phyloP scores from a whole-genome alignment of 2,329 filamentous ascomycete species.

The Diaporthe vexans region DNA sequence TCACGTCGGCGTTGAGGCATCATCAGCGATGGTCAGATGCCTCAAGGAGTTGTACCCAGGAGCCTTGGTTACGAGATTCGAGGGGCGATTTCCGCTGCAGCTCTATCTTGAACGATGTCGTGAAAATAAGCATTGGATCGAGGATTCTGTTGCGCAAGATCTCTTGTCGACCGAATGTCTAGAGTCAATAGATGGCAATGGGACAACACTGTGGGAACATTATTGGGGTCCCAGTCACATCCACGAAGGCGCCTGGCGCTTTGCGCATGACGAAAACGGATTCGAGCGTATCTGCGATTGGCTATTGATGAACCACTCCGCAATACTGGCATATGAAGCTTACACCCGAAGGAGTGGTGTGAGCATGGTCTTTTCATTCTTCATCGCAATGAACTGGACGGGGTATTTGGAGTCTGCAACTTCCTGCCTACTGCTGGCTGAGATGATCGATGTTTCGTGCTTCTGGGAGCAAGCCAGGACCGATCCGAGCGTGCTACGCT shows the following conservation, averaged over 20 bases:
- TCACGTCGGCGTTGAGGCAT: not conserved
- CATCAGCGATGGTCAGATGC: not conserved
- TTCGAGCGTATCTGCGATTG: not conserved
- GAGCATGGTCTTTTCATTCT: not conserved
- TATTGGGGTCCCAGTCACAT: not conserved
- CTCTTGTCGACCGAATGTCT: not conserved
- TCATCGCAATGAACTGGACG: not conserved
- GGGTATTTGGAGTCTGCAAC: not conserved
- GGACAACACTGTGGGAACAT: not conserved
- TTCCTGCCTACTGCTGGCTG: accelerated
- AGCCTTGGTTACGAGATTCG: not conserved
- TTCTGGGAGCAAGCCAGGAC: not conserved
- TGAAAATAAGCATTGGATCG: accelerated
- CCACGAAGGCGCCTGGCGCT: not conserved
- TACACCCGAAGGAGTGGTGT: not conserved
- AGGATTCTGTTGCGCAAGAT: not conserved
- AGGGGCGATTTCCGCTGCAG: not conserved
- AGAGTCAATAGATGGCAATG: not conserved
- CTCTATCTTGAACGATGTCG: not conserved
- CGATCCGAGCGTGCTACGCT: not conserved
- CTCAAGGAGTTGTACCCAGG: not conserved
- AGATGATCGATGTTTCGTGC: not conserved
- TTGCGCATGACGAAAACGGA: too few relatives aligned
- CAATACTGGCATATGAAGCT: not conserved
- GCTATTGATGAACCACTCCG: not conserved